Conservation (phyloP, 23 red algal species). For the Pyropia haitanensis region DNA sequence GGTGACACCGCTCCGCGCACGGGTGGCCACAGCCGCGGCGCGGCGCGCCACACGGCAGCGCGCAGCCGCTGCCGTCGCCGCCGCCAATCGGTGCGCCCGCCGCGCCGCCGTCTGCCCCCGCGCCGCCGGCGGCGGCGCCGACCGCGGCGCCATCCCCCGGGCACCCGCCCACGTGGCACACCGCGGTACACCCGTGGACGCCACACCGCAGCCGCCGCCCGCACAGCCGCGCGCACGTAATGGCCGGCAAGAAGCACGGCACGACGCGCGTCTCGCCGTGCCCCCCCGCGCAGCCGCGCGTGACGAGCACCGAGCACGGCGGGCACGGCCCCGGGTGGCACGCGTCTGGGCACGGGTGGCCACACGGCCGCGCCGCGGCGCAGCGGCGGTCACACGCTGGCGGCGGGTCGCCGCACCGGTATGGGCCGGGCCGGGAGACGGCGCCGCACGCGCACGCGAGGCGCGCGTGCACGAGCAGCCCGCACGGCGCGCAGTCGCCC, state of each 20-base stretch:
- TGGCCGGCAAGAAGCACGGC: constrained; percentile 26
- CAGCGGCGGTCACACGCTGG: constrained; percentile 42
- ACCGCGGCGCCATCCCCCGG: background rate
- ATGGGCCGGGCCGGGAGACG: constrained; percentile 17
- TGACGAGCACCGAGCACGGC: constrained; percentile 34
- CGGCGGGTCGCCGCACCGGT: constrained; percentile 46
- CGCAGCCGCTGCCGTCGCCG: constrained; percentile 17
- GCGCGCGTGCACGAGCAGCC: constrained; percentile 46
- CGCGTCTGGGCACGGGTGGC: constrained; percentile 31
- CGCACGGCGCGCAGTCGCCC: constrained; percentile 57
- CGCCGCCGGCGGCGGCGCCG: no score
- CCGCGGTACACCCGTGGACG: constrained; percentile 42
- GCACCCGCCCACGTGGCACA: constrained; percentile 46
- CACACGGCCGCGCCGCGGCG: constrained; percentile 18
- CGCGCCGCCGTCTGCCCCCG: no score
- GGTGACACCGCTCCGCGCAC: constrained; percentile 44
- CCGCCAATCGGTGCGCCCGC: no score
- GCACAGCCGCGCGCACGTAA: constrained; percentile 38
- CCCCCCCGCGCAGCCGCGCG: constrained; percentile 45
- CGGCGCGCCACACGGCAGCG: constrained; percentile 24
- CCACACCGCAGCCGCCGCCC: constrained; percentile 53
- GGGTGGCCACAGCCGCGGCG: constrained; percentile 43
- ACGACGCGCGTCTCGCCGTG: constrained; percentile 48
- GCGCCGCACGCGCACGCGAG: constrained; percentile 61
- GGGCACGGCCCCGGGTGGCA: constrained; percentile 66